phyloP scores from a whole-genome alignment of 768 basidiomycete genomes.

The Omphalotus guepiniiformis region DNA sequence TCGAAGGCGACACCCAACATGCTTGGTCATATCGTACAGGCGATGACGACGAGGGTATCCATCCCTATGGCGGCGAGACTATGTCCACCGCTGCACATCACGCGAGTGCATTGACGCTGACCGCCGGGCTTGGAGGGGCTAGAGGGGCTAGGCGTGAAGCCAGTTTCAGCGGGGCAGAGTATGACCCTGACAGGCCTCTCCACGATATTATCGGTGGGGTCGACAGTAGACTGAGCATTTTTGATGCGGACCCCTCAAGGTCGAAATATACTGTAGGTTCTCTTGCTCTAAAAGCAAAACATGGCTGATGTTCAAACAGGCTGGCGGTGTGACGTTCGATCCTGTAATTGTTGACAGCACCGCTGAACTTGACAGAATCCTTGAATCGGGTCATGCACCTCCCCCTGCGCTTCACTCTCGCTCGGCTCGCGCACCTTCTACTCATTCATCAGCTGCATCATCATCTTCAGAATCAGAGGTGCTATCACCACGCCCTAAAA shows the following conservation, averaged over 20 bases:
- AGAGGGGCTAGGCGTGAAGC: constrained; percentile 41
- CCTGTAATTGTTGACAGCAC: constrained; percentile 60
- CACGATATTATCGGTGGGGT: constrained; percentile 67
- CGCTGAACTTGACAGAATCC: constrained; percentile 55
- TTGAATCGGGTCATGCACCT: constrained; percentile 49
- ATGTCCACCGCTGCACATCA: constrained; percentile 87
- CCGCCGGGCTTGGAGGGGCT: constrained; percentile 68
- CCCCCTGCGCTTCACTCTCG: constrained; percentile 23
- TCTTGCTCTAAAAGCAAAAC: neutral
- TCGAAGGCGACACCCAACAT: constrained; percentile 50
- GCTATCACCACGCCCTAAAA: constrained; percentile 50
- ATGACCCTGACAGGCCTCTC: constrained; percentile 79
- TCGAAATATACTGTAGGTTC: constrained; percentile 45
- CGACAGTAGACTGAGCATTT: constrained; percentile 50
- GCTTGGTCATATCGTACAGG: constrained; percentile 54
- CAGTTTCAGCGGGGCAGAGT: constrained; percentile 73
- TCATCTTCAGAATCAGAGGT: constrained; percentile 46
- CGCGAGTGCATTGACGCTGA: constrained; percentile 82
- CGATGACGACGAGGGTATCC: constrained; percentile 60
- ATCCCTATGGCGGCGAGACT: constrained; percentile 65
- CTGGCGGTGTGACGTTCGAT: constrained; percentile 40
- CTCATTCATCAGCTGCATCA: constrained; percentile 43
- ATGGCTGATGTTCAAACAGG: constrained; percentile 4
- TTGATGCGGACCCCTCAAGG: constrained; percentile 48
- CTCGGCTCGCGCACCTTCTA: constrained; percentile 42